A percentile compares a stretch with the other conserved stretches of the same genome.
Conservation (phyloP, 495 filamentous ascomycete species). For the Aspergillus olivimuriae region DNA sequence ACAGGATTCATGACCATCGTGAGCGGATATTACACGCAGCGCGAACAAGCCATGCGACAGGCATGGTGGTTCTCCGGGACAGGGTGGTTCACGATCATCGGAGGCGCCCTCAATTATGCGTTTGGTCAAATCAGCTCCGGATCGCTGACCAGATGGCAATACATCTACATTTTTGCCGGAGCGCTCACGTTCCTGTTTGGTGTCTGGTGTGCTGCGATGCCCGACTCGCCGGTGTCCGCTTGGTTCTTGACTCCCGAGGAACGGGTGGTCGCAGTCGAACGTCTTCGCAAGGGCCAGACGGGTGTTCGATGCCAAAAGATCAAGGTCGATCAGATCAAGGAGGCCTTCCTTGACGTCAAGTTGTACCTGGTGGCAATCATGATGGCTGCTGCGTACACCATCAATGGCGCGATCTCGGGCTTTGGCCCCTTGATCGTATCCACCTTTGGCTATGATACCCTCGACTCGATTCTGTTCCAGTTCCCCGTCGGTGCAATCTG, state of each 20-base stretch:
- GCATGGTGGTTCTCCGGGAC: slow-evolving; percentile 65
- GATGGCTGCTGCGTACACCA: slow-evolving; percentile 57
- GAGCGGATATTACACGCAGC: slow-evolving; percentile 59
- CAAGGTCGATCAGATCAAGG: slow-evolving; percentile 43
- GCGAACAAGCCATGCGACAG: slow-evolving; percentile 60
- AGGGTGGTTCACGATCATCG: slow-evolving; percentile 62
- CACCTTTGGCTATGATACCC: slow-evolving; percentile 61
- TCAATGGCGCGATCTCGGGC: slow-evolving; percentile 70
- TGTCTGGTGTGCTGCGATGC: slow-evolving; percentile 51
- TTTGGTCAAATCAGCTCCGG: slow-evolving; percentile 59
- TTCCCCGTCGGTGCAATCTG: slow-evolving; percentile 63
- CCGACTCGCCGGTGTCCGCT: slow-evolving; percentile 46
- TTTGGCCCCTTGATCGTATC: slow-evolving; percentile 70
- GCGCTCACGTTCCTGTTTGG: slow-evolving; percentile 59
- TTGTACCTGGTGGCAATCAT: slow-evolving; percentile 50
- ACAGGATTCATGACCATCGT: slow-evolving; percentile 64
- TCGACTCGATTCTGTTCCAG: slow-evolving; percentile 65
- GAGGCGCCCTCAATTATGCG: slow-evolving; percentile 60
- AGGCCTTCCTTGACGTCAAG: slow-evolving; percentile 43
- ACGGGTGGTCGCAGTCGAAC: slow-evolving; percentile 47
- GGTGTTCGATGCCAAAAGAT: slow-evolving; percentile 48
- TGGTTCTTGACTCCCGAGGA: slow-evolving; percentile 49
- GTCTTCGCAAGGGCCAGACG: slow-evolving; percentile 45
- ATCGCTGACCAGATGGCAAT: slow-evolving; percentile 55
- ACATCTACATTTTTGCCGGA: slow-evolving; percentile 62